Evolutionary conservation across 2,329 filamentous ascomycete species (phyloP).

Genomic region (Claviceps pusilla): DNA sequence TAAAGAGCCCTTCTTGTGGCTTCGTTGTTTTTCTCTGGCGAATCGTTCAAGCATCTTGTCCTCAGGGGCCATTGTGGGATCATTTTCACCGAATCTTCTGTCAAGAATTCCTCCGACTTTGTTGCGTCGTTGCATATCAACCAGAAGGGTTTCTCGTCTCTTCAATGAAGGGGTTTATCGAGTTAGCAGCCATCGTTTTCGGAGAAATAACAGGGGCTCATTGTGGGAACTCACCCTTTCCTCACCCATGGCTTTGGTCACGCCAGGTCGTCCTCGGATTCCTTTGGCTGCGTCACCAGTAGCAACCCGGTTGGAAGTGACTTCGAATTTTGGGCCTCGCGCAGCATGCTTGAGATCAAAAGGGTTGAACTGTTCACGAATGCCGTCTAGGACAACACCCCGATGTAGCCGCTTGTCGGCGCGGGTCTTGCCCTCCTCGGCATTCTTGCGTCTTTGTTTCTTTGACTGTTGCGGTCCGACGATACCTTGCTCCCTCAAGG

Average conservation of each 20-base stretch:
- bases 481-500: slow-evolving; percentile 76
- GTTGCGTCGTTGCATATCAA: slow-evolving; percentile 76
- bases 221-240: slow-evolving; percentile 47
- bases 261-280: slow-evolving; percentile 60
- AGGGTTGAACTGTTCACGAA: slow-evolving; percentile 93
- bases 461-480: slow-evolving; percentile 88
- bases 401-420: slow-evolving; percentile 62
- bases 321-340: slow-evolving; percentile 69
- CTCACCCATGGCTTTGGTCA: slow-evolving; percentile 75
- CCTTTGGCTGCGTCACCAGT: slow-evolving; percentile 38
- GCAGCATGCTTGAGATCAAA: slow-evolving; percentile 81
- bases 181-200: background rate
- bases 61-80: slow-evolving; percentile 84
- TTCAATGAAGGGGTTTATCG: slow-evolving; percentile 18
- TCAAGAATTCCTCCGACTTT: slow-evolving; percentile 89
- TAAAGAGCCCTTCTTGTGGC: slow-evolving; percentile 59
- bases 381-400: slow-evolving; percentile 63
- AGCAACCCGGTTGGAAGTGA: slow-evolving; percentile 51
- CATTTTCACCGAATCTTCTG: slow-evolving; percentile 87
- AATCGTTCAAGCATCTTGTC: slow-evolving; percentile 86
- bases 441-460: slow-evolving; percentile 71
- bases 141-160: slow-evolving; percentile 69
- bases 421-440: slow-evolving; percentile 48
- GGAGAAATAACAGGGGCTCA: background rate
- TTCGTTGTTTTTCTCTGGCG: slow-evolving; percentile 68